These are phyloP conservation scores for Encephalitozoon cuniculi DNA, from an alignment of 371 early-diverging fungal genomes.

Conservation along the genomic window DNA sequence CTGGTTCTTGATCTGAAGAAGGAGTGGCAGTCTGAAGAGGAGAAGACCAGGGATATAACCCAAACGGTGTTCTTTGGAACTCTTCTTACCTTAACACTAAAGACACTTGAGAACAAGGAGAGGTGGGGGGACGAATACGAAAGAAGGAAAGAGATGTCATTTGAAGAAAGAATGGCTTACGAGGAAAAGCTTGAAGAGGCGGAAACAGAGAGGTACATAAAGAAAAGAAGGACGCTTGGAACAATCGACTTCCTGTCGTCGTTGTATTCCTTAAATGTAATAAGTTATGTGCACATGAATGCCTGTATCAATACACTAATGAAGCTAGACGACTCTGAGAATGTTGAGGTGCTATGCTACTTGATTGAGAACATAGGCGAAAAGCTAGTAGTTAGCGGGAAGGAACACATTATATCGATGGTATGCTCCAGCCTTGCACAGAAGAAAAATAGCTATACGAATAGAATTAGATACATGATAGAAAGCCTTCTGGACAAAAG, in stretches of 20 bases:
- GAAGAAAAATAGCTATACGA: slow-evolving; percentile 18
- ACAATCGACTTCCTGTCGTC: slow-evolving; percentile 23
- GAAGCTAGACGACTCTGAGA: slow-evolving; percentile 19
- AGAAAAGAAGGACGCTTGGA: slow-evolving; percentile 36
- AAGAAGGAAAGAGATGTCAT: background rate
- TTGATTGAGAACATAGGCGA: slow-evolving; percentile 18
- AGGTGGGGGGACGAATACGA: slow-evolving; percentile 22
- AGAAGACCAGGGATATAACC: slow-evolving; percentile 10
- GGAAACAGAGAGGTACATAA: slow-evolving; percentile 24
- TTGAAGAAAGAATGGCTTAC: background rate
- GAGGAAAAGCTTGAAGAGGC: slow-evolving; percentile 43
- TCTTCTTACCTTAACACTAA: slow-evolving; percentile 18
- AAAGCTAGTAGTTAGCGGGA: slow-evolving; percentile 11
- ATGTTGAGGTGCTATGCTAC: slow-evolving; percentile 39
- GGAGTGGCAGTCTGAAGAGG: slow-evolving; percentile 39
- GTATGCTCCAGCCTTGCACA: slow-evolving; percentile 8
- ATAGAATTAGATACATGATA: slow-evolving; percentile 38
- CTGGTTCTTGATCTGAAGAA: slow-evolving; percentile 42
- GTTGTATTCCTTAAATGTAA: slow-evolving; percentile 35
- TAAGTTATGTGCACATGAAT: slow-evolving; percentile 12
- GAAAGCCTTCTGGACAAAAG: slow-evolving; percentile 17
- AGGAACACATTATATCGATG: slow-evolving; percentile 16
- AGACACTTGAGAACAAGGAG: slow-evolving; percentile 27
- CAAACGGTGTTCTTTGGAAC: slow-evolving; percentile 53
- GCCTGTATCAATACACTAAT: slow-evolving; percentile 11